Percentiles rank a stretch among this genome's conserved stretches.
Evolutionary conservation across 805 yeast genomes (phyloP).

Genomic region (Vanderwaltozyma yarrowii): DNA sequence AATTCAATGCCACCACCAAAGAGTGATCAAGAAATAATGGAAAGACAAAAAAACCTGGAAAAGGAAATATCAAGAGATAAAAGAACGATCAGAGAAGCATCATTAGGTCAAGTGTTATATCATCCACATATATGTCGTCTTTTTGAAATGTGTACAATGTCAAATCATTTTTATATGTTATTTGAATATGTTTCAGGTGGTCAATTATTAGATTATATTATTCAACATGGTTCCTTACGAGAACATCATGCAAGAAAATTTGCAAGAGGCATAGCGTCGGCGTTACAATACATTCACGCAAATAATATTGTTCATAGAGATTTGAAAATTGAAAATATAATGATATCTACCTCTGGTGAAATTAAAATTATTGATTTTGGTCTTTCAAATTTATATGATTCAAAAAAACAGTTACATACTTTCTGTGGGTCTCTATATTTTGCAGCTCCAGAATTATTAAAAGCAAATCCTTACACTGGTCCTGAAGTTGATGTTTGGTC

Average conservation of each 20-base stretch:
- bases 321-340: slow-evolving; percentile 88
- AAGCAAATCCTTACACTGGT: slow-evolving; percentile 87
- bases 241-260: slow-evolving; percentile 92
- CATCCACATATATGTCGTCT: slow-evolving; percentile 89
- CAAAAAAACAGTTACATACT: slow-evolving; percentile 66
- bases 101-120: slow-evolving; percentile 77
- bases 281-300: slow-evolving; percentile 85
- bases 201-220: slow-evolving; percentile 93
- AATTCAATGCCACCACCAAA: slow-evolving; percentile 56
- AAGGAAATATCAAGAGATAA: slow-evolving; percentile 84
- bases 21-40: slow-evolving; percentile 45
- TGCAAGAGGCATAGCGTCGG: slow-evolving; percentile 89
- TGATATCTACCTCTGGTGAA: slow-evolving; percentile 89
- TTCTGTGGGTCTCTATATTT: slow-evolving; percentile 95
- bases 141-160: slow-evolving; percentile 92
- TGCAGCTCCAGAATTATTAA: slow-evolving; percentile 95
- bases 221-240: slow-evolving; percentile 87
- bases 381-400: slow-evolving; percentile 73
- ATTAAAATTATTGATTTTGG: slow-evolving; percentile 96
- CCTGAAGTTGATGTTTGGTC: slow-evolving; percentile 99
- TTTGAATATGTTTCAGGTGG: slow-evolving; percentile 97
- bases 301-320: slow-evolving; percentile 96
- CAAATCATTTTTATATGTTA: slow-evolving; percentile 92
- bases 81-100: slow-evolving; percentile 91
- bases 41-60: slow-evolving; percentile 59